Evolutionary conservation across 1,284 basidiomycete genomes (phyloP), one percentile per base, ranked within the genome.

Genomic region (Ustilago nuda): DNA sequence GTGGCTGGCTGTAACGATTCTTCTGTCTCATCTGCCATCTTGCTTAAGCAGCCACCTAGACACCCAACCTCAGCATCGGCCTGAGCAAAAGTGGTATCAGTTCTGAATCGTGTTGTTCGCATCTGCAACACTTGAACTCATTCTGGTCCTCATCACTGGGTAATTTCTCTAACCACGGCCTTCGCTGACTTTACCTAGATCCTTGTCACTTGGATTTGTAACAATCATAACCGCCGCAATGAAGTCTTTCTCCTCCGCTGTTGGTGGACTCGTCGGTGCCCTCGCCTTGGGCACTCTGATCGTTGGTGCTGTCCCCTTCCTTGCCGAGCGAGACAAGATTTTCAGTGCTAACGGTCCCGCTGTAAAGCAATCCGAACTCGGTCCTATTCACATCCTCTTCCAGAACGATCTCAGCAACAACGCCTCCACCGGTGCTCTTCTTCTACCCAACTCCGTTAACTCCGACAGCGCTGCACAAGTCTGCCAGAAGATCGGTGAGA

Each of bases 331-430:
- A 3, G 32, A 55, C 39, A 41, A 48, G 23, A 33, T 48, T 36
- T 43, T 41, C 19, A 53, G 43, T 50, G n/a, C 48, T 6, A 36
- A 8, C 43, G 32, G 32, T 15, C 15, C 39, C 11, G 60, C 54
- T 13, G 55, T 56, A 13, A 55, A 41, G 9, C 69, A 72, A 30
- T 45, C 65, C 23, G 56, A 66, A 17, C 37, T 76, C 19, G 73
- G 73, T 4, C 61, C 75, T 30, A 59, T 72, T 41, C 69, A 79
- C 27, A 68, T 80, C 56, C 79, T 82, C 45, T 73, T 55, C 48
- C 79, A 80, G 60, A 82, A 82, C 46, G 80, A 82, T 51, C 74
- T 82, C 30, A 67, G 67, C 58, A 63, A 27, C 50, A 71, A 69
- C 41, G 54, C 72, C 32, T 62, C 66, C 27, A 75, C 71, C 23